Base-by-base conservation (phyloP, 2,329 filamentous ascomycete species). In the Podosphaera fusca region DNA sequence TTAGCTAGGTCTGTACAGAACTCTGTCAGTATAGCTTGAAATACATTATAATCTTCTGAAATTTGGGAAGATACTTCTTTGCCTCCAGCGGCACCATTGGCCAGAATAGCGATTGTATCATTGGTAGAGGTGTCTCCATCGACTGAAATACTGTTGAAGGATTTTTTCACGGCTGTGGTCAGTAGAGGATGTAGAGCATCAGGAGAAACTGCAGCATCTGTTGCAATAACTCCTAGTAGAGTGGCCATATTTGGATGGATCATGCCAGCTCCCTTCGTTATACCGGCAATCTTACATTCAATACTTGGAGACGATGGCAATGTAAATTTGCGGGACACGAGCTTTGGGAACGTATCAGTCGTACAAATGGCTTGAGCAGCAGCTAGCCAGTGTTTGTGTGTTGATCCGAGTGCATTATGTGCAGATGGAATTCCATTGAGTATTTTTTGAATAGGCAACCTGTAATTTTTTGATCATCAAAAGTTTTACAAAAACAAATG, bases 181-280 rank as follows among this genome's bases (percentile, higher is more conserved):
- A 96, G 81, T 12, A 92, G 75, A 0, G 75, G 70, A 54, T 81
- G 79, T 59, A 95, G 78, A 8, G 84, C 76, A 0, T 70, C 67
- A 2, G 85, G 75, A 0, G 80, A 75, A 65, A 96, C 79, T 35
- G 88, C 85, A 0, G 84, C 90, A 64, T 98, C 92, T 12, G 92
- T 98, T 65, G 87, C 88, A 65, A 96, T 78, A 60, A 96, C 84
- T 56, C 87, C 88, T 40, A 98, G 80, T 38, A 96, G 78, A 0
- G 92, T 98, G 35, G 88, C 92, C 89, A 98, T 95, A 74, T 98
- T 96, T 53, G 92, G 92, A 67, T 95, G 89, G 69, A 98, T 95
- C 92, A 98, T 98, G 66, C 92, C 92, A 4, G 92, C 92, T 58
- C 92, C 92, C 73, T 98, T 98, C 66, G 90, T 94, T 80, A 94